These are phyloP conservation scores for Dysphania ambrosioides DNA, from an alignment of 148 eudicot genomes.

Conservation along the genomic window DNA sequence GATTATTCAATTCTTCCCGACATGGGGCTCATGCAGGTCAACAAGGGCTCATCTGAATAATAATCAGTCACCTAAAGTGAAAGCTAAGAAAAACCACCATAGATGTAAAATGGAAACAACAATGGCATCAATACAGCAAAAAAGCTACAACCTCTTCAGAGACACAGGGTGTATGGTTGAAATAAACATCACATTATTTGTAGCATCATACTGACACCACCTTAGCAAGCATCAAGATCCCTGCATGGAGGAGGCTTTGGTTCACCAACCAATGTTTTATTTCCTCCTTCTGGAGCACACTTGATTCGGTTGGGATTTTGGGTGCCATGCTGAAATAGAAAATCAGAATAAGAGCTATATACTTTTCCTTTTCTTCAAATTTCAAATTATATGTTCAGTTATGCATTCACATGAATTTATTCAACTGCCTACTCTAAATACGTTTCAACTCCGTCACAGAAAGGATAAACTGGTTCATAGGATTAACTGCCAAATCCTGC, in stretches of 20 bases:
- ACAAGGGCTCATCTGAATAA: conserved; percentile 5
- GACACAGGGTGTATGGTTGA: conserved; percentile 18
- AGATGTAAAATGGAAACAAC: not conserved
- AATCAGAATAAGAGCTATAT: not conserved
- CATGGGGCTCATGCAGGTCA: conserved; percentile 3
- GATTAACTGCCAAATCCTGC: not conserved
- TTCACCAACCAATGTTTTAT: conserved; percentile 70
- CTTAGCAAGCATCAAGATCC: conserved; percentile 86
- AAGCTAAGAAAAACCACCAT: not conserved
- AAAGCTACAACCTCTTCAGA: conserved; percentile 23
- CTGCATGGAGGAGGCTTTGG: conserved; percentile 87
- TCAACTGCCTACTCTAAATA: not conserved
- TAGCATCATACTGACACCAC: conserved; percentile 7
- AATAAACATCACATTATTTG: conserved; percentile 38
- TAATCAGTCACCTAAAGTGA: conserved; percentile 9
- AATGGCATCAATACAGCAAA: conserved; percentile 15
- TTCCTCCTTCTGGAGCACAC: conserved; percentile 81
- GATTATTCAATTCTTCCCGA: conserved; percentile 8
- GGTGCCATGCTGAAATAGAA: conserved; percentile 66
- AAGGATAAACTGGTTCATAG: too few species aligned
- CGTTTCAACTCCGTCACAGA: not conserved
- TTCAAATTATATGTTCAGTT: not conserved
- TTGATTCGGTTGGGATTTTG: conserved; percentile 63
- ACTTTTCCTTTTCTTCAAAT: too few species aligned
- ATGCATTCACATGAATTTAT: not conserved